phyloP scores from a whole-genome alignment of 306 rosid species.

The Crataegus laevigata region DNA sequence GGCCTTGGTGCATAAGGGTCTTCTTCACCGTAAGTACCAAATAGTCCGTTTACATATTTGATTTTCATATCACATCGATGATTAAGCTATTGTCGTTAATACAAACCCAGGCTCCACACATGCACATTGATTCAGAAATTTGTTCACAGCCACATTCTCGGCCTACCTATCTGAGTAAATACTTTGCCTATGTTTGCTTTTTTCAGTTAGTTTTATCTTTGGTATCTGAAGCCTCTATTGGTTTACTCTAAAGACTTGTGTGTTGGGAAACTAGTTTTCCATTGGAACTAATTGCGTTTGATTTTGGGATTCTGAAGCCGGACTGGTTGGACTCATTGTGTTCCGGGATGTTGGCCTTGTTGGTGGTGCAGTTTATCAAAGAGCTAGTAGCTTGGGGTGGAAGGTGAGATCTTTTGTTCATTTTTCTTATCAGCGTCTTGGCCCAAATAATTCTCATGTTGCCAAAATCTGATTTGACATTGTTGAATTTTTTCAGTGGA shows the following conservation, averaged over 20 bases:
- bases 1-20: conserved; percentile 79
- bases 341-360: conserved; percentile 74
- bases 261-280: background rate
- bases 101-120: background rate
- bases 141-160: background rate
- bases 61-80: background rate
- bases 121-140: background rate
- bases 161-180: background rate
- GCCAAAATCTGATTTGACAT: conserved; percentile 9
- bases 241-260: background rate
- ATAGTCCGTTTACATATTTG: background rate
- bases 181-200: background rate
- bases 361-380: conserved; percentile 70
- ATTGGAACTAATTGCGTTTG: conserved; percentile 1
- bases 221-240: background rate
- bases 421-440: background rate
- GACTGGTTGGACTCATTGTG: conserved; percentile 80
- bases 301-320: conserved; percentile 50
- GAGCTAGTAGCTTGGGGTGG: conserved; percentile 81
- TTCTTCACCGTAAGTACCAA: conserved; percentile 87
- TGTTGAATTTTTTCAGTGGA: conserved; percentile 52
- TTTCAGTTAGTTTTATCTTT: background rate
- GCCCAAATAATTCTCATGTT: background rate
- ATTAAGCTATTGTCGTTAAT: background rate
- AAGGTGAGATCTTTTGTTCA: conserved; percentile 40